These are phyloP conservation scores for Dacryopinax spathularia DNA, from an alignment of 768 basidiomycete species.

Conservation along the genomic window DNA sequence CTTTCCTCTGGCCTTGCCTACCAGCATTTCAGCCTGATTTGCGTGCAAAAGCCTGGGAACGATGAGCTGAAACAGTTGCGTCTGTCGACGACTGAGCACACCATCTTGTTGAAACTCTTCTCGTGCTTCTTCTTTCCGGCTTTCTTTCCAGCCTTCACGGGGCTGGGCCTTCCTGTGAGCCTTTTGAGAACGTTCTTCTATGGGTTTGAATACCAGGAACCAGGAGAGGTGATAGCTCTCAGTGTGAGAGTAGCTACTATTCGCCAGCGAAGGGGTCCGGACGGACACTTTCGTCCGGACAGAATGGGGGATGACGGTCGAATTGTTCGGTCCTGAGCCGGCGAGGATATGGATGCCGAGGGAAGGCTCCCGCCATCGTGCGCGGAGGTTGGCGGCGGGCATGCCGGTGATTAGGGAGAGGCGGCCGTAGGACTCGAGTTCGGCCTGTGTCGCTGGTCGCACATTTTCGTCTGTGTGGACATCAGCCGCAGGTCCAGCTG, in stretches of 20 bases:
- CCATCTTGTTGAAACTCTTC: constrained; percentile 83
- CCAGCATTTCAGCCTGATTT: constrained; percentile 83
- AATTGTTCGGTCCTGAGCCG: constrained; percentile 65
- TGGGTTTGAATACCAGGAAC: too few relatives aligned
- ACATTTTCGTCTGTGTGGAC: constrained; percentile 43
- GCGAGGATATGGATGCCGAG: constrained; percentile 77
- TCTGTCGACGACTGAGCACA: constrained; percentile 21
- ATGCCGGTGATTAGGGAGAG: constrained; percentile 55
- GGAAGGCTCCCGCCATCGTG: constrained; percentile 81
- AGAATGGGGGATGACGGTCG: constrained; percentile 75
- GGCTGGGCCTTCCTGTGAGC: constrained; percentile 62
- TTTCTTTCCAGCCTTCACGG: constrained; percentile 67
- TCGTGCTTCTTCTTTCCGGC: constrained; percentile 52
- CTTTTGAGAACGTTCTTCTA: constrained; percentile 72
- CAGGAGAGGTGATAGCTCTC: too few relatives aligned
- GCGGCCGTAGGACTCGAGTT: constrained; percentile 50
- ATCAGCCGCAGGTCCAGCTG: background rate
- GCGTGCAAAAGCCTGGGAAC: constrained; percentile 70
- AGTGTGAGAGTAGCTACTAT: too few relatives aligned
- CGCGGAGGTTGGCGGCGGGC: constrained; percentile 51
- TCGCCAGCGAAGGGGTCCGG: constrained; percentile 92
- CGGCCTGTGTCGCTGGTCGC: constrained; percentile 49
- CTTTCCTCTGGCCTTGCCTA: constrained; percentile 74
- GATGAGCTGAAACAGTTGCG: too few relatives aligned
- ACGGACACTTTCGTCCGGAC: constrained; percentile 79